These are phyloP conservation scores for Ploettnerulaceae sp. DNA, from an alignment of 2,329 filamentous ascomycete genomes.

Conservation along the genomic window DNA sequence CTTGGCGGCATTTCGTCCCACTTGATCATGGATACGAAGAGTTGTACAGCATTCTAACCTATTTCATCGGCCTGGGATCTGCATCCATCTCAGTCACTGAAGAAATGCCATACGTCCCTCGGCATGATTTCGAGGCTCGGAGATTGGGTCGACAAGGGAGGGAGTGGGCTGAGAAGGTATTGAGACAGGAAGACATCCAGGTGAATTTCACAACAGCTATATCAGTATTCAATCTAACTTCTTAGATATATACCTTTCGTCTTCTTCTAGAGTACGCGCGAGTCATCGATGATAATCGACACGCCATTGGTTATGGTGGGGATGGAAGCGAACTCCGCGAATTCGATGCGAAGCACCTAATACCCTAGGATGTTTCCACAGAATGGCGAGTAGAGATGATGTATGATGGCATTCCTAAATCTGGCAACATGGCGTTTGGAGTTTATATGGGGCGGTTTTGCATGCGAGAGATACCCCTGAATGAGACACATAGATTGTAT, in stretches of 20 bases:
- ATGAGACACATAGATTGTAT: too few relatives aligned
- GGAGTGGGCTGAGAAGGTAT: constrained; percentile 65
- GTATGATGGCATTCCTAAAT: too few relatives aligned
- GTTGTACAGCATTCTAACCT: constrained; percentile 68
- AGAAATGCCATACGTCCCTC: constrained; percentile 37
- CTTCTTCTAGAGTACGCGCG: constrained; percentile 60
- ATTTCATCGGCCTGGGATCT: constrained; percentile 59
- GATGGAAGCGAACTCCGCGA: constrained; percentile 33
- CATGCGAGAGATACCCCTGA: too few relatives aligned
- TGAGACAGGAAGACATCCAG: constrained; percentile 69
- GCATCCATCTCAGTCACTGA: constrained; percentile 46
- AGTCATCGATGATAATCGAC: constrained; percentile 37
- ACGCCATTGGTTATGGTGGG: constrained; percentile 33
- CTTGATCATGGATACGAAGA: constrained; percentile 72
- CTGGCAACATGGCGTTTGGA: too few relatives aligned
- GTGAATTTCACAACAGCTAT: constrained; percentile 48
- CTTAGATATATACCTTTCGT: constrained; percentile 55
- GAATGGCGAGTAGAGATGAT: too few relatives aligned
- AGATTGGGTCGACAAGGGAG: constrained; percentile 61
- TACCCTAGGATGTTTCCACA: too few relatives aligned
- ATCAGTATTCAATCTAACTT: neutral
- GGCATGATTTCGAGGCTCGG: constrained; percentile 52
- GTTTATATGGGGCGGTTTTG: too few relatives aligned
- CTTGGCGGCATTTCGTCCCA: constrained; percentile 79
- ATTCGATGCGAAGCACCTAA: constrained; percentile 25